Percentiles rank a stretch among this genome's conserved stretches.
Evolutionary conservation across 2,329 filamentous ascomycete genomes (phyloP).

Genomic region (Acephala macrosclerotiorum): DNA sequence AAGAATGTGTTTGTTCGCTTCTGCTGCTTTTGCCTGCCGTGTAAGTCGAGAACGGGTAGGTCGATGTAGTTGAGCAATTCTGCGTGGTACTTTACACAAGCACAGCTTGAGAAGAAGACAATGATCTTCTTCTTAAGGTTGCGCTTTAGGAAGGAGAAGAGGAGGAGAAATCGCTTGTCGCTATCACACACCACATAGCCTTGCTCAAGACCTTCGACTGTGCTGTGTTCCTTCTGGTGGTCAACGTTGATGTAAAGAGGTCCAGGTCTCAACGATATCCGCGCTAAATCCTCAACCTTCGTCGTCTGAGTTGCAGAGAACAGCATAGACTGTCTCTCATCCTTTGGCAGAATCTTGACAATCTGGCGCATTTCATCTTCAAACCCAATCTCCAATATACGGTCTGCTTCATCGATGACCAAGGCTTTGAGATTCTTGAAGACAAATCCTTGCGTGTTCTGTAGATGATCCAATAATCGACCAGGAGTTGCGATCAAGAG

Average conservation of each 20-base stretch:
- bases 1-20: conserved; percentile 99
- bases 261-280: conserved; percentile 89
- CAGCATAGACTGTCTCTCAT: conserved; percentile 93
- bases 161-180: conserved; percentile 89
- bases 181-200: conserved; percentile 94
- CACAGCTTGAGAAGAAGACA: conserved; percentile 93
- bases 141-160: conserved; percentile 93
- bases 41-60: conserved; percentile 83
- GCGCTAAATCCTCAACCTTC: conserved; percentile 95
- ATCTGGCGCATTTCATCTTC: conserved; percentile 98
- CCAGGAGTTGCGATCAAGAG: conserved; percentile 93
- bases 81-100: conserved; percentile 93
- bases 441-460: conserved; percentile 87
- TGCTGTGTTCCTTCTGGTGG: conserved; percentile 86
- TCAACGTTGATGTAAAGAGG: conserved; percentile 98
- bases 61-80: conserved; percentile 98
- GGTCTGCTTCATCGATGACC: conserved; percentile 95
- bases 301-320: conserved; percentile 99
- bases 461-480: conserved; percentile 89
- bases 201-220: conserved; percentile 92
- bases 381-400: conserved; percentile 96
- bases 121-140: conserved; percentile 93
- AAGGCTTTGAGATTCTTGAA: conserved; percentile 94
- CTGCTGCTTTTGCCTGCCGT: conserved; percentile 98
- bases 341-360: conserved; percentile 88